Conservation (phyloP, 306 rosid species). For the Dalbergia oliveri region DNA sequence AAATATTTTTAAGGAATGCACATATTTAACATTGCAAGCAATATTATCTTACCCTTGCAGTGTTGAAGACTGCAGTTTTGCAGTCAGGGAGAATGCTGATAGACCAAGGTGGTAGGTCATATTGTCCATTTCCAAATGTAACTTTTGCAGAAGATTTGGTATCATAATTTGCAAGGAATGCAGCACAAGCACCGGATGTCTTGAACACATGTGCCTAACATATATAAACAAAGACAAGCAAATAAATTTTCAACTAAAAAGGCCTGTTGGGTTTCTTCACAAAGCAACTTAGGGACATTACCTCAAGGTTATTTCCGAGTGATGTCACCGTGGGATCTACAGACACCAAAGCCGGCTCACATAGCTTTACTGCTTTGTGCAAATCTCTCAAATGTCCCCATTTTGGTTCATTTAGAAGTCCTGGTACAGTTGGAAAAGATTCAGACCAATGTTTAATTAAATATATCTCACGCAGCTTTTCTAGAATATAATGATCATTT, state of each 20-base stretch:
- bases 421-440: constrained; percentile 52
- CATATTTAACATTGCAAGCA: constrained; percentile 1
- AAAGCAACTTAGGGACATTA: constrained; percentile 38
- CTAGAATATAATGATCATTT: background rate
- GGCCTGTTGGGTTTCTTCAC: constrained; percentile 27
- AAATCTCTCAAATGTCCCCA: constrained; percentile 93
- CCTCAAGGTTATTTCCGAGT: constrained; percentile 84
- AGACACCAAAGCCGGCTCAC: constrained; percentile 77
- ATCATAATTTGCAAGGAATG: constrained; percentile 88
- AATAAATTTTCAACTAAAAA: constrained; percentile 25
- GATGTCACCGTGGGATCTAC: constrained; percentile 71
- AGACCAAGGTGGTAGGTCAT: constrained; percentile 94
- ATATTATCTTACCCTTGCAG: constrained; percentile 74
- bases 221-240: constrained; percentile 23
- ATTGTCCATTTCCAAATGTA: constrained; percentile 67
- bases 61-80: constrained; percentile 81
- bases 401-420: constrained; percentile 83
- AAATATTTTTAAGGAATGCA: background rate
- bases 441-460: constrained; percentile 26
- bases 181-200: constrained; percentile 73
- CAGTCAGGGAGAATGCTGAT: constrained; percentile 95
- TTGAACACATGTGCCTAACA: constrained; percentile 79
- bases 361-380: constrained; percentile 82
- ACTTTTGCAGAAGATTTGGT: constrained; percentile 58
- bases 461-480: background rate